phyloP scores from a whole-genome alignment of 1,284 basidiomycete genomes.

The Leccinum subrobustum region DNA sequence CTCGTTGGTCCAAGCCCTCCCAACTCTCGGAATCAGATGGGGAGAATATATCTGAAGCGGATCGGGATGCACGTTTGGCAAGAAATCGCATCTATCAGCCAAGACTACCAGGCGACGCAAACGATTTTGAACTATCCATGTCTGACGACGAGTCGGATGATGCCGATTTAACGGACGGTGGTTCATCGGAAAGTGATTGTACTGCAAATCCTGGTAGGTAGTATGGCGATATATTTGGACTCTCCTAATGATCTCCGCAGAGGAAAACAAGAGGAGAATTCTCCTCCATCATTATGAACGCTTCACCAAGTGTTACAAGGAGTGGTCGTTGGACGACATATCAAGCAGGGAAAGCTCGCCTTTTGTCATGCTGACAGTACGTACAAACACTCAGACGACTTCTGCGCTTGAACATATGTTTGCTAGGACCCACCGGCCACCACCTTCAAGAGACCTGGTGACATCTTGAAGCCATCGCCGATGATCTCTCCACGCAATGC shows the following conservation, averaged over 20 bases:
- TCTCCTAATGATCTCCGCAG: slow-evolving; percentile 19
- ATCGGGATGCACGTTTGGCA: slow-evolving; percentile 67
- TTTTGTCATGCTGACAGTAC: slow-evolving; percentile 35
- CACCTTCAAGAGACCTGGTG: slow-evolving; percentile 12
- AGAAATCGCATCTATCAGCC: slow-evolving; percentile 50
- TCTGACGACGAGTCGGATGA: slow-evolving; percentile 78
- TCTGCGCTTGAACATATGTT: background rate
- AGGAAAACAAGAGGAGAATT: slow-evolving; percentile 10
- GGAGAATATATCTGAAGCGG: slow-evolving; percentile 57
- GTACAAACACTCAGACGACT: slow-evolving; percentile 7
- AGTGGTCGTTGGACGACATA: slow-evolving; percentile 25
- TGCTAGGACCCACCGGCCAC: slow-evolving; percentile 13
- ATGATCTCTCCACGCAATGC: slow-evolving; percentile 3
- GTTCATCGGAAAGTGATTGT: slow-evolving; percentile 56
- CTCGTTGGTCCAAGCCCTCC: slow-evolving; percentile 29
- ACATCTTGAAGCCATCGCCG: slow-evolving; percentile 1
- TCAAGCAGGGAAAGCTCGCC: slow-evolving; percentile 39
- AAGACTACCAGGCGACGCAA: slow-evolving; percentile 24
- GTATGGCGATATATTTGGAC: background rate
- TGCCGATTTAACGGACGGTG: slow-evolving; percentile 57
- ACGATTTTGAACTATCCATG: slow-evolving; percentile 51
- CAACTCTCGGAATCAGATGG: slow-evolving; percentile 64
- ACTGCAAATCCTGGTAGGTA: slow-evolving; percentile 39
- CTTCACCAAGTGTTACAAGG: slow-evolving; percentile 35
- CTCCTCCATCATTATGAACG: slow-evolving; percentile 27